Evolutionary conservation across 1,139 yeast genomes (phyloP).

Genomic region (Saccharomyces hybrid): DNA sequence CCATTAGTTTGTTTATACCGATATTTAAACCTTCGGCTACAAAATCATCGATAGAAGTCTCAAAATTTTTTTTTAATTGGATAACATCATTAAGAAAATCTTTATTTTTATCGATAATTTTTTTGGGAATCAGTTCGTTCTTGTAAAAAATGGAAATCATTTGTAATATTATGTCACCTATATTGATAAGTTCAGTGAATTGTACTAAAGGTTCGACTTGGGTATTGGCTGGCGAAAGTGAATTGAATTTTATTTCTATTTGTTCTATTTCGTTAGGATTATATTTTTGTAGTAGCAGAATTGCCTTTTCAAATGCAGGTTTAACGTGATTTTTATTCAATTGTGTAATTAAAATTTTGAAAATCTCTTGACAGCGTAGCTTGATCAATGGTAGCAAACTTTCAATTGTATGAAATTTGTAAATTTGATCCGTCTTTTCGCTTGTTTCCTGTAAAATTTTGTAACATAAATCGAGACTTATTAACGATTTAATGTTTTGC

Average conservation of each 20-base stretch:
- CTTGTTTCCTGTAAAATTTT: constrained; percentile 40
- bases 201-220: constrained; percentile 72
- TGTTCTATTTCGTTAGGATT: constrained; percentile 50
- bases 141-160: constrained; percentile 88
- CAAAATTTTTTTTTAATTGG: constrained; percentile 74
- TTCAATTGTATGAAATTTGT: constrained; percentile 24
- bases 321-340: constrained; percentile 68
- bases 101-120: constrained; percentile 56
- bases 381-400: constrained; percentile 26
- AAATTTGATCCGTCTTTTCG: constrained; percentile 35
- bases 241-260: constrained; percentile 19
- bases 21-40: constrained; percentile 90
- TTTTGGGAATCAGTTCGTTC: constrained; percentile 63
- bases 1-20: constrained; percentile 81
- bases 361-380: constrained; percentile 47
- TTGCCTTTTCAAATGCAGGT: constrained; percentile 78
- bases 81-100: constrained; percentile 77
- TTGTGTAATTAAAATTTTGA: constrained; percentile 54
- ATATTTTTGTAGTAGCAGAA: constrained; percentile 59
- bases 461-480: constrained; percentile 41
- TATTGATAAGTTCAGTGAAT: constrained; percentile 83
- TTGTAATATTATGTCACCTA: constrained; percentile 87
- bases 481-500: constrained; percentile 38
- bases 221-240: constrained; percentile 1
- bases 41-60: constrained; percentile 70